Conservation (phyloP, 495 filamentous ascomycete genomes). For the Lichenothelia convexa region DNA sequence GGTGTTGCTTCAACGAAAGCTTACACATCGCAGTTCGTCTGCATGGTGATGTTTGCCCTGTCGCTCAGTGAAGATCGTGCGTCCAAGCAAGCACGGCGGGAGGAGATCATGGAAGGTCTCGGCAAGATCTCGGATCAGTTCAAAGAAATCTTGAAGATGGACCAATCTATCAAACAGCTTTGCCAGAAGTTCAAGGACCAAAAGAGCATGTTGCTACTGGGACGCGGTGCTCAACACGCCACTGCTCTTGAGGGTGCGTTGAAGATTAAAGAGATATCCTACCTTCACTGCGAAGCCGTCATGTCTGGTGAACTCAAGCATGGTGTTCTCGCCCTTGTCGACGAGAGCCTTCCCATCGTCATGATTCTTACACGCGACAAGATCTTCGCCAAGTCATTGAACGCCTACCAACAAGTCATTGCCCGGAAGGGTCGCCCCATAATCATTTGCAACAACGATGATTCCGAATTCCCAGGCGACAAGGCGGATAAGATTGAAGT, state of each 20-base stretch:
- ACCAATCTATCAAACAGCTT: constrained; percentile 82
- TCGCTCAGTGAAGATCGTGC: constrained; percentile 90
- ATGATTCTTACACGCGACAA: constrained; percentile 96
- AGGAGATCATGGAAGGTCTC: constrained; percentile 94
- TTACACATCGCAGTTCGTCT: constrained; percentile 96
- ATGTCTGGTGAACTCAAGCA: constrained; percentile 99
- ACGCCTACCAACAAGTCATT: constrained; percentile 97
- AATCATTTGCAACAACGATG: constrained; percentile 87
- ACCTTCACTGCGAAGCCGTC: constrained; percentile 97
- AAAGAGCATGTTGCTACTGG: constrained; percentile 83
- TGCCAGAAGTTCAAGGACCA: constrained; percentile 90
- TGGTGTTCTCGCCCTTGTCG: constrained; percentile 88
- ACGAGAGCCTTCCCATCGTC: constrained; percentile 96
- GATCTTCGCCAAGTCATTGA: constrained; percentile 91
- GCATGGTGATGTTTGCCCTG: constrained; percentile 98
- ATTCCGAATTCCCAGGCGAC: constrained; percentile 71
- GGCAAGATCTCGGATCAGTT: constrained; percentile 77
- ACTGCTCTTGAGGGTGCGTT: constrained; percentile 95
- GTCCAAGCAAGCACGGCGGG: constrained; percentile 78
- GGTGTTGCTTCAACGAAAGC: constrained; percentile 98
- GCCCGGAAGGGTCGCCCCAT: constrained; percentile 88
- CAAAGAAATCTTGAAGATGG: constrained; percentile 71
- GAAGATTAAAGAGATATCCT: constrained; percentile 99
- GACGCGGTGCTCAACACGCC: constrained; percentile 87
- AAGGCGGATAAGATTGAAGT: constrained; percentile 95